Conservation (phyloP, 2,329 filamentous ascomycete species). For the Rhynchosporium agropyri region DNA sequence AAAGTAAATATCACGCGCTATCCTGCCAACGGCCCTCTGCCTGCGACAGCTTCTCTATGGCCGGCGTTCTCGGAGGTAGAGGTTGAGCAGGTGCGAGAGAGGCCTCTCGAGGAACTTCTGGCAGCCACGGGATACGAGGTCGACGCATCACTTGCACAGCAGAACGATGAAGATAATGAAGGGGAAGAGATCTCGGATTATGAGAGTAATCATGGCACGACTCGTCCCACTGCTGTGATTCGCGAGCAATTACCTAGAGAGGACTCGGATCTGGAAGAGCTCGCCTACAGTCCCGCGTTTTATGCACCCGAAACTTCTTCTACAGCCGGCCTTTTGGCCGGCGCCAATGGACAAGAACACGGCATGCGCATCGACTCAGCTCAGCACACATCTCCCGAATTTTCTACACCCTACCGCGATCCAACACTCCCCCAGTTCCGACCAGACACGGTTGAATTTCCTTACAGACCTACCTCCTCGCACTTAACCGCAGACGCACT, state of each 20-base stretch:
- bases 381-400: slow-evolving; percentile 23
- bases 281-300: background rate
- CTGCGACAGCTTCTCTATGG: slow-evolving; percentile 22
- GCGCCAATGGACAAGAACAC: slow-evolving; percentile 21
- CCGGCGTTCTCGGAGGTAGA: slow-evolving; percentile 35
- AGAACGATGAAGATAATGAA: slow-evolving; percentile 4
- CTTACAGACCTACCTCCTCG: slow-evolving; percentile 19
- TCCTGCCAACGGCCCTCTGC: background rate
- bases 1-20: slow-evolving; percentile 5
- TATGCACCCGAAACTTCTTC: slow-evolving; percentile 5
- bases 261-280: slow-evolving; percentile 7
- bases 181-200: background rate
- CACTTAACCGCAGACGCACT: slow-evolving; percentile 25
- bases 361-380: slow-evolving; percentile 20
- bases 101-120: slow-evolving; percentile 38
- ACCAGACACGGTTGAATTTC: slow-evolving; percentile 49
- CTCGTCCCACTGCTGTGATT: background rate
- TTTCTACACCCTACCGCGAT: slow-evolving; percentile 46
- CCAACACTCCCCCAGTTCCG: slow-evolving; percentile 71
- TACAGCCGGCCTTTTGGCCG: slow-evolving; percentile 23
- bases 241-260: background rate
- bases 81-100: slow-evolving; percentile 38
- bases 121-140: slow-evolving; percentile 37
- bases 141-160: slow-evolving; percentile 18
- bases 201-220: slow-evolving; percentile 30